A percentile compares a stretch with the other conserved stretches of the same genome.
phyloP scores from a whole-genome alignment of 257 asterid species.

The Linderniella brevidens region DNA sequence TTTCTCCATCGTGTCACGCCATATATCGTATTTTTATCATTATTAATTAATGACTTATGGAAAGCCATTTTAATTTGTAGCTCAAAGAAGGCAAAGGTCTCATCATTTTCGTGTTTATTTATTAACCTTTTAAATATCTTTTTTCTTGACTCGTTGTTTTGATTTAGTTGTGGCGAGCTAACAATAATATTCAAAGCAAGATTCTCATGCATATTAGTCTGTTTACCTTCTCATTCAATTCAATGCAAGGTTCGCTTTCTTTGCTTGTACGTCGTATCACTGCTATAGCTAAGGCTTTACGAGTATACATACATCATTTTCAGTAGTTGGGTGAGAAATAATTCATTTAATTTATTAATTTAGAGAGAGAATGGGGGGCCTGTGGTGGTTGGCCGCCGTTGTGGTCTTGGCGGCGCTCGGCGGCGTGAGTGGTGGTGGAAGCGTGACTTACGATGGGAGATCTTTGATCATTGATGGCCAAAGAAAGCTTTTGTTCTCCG shows the following conservation, averaged over 20 bases:
- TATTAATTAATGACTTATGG: no score
- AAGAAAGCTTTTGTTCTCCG: constrained; percentile 61
- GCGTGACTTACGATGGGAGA: constrained; percentile 53
- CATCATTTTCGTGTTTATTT: no score
- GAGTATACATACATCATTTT: background rate
- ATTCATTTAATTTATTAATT: background rate
- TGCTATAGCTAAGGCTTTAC: background rate
- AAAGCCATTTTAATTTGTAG: no score
- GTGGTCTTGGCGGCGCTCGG: constrained; percentile 10
- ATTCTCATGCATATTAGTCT: no score
- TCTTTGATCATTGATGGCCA: constrained; percentile 53
- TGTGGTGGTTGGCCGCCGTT: constrained; percentile 13
- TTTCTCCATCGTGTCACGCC: no score
- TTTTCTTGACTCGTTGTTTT: no score
- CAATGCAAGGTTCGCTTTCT: constrained; percentile 6
- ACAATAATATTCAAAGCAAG: no score
- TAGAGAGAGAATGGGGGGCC: constrained; percentile 5
- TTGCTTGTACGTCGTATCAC: constrained; percentile 16
- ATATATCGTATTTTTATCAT: no score
- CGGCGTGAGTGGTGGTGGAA: constrained; percentile 7
- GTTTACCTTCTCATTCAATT: constrained; percentile 17
- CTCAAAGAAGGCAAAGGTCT: no score
- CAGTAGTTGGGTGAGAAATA: background rate
- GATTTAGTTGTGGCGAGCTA: no score
- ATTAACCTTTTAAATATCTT: no score